Evolutionary conservation across 768 basidiomycete genomes (phyloP).

Genomic region (Piloderma croceum): DNA sequence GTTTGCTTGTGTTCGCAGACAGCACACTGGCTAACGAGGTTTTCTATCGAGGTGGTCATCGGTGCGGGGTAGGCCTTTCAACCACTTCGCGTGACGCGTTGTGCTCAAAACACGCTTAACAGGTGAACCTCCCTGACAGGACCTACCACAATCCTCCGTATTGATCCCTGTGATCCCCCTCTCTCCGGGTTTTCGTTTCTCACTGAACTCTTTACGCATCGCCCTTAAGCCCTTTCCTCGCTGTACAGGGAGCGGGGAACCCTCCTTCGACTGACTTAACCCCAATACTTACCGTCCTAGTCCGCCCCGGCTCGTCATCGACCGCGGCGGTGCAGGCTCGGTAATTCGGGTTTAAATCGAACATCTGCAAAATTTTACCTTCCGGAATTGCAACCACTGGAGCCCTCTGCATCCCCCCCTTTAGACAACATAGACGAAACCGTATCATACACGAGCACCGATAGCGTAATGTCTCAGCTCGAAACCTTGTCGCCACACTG

Average conservation of each 20-base stretch:
- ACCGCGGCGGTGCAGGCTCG: slow-evolving; percentile 76
- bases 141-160: slow-evolving; percentile 12
- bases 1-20: slow-evolving; percentile 21
- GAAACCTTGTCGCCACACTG: slow-evolving; percentile 36
- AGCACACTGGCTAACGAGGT: background rate
- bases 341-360: slow-evolving; percentile 47
- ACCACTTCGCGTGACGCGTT: slow-evolving; percentile 4
- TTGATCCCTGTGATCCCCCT: background rate
- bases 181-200: slow-evolving; percentile 7
- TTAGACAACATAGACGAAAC: slow-evolving; percentile 18
- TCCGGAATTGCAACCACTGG: background rate
- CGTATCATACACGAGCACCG: slow-evolving; percentile 11
- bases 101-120: slow-evolving; percentile 16
- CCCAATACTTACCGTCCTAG: slow-evolving; percentile 46
- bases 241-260: slow-evolving; percentile 65
- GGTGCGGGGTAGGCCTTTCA: slow-evolving; percentile 55
- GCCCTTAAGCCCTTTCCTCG: slow-evolving; percentile 58
- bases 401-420: slow-evolving; percentile 14
- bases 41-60: slow-evolving; percentile 60
- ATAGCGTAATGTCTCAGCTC: slow-evolving; percentile 51
- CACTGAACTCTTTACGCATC: slow-evolving; percentile 13
- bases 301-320: slow-evolving; percentile 55
- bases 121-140: slow-evolving; percentile 81
- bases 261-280: slow-evolving; percentile 51
- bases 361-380: slow-evolving; percentile 9